phyloP scores from a whole-genome alignment of 2,329 filamentous ascomycete genomes.

The Colletotrichum plurivorum region DNA sequence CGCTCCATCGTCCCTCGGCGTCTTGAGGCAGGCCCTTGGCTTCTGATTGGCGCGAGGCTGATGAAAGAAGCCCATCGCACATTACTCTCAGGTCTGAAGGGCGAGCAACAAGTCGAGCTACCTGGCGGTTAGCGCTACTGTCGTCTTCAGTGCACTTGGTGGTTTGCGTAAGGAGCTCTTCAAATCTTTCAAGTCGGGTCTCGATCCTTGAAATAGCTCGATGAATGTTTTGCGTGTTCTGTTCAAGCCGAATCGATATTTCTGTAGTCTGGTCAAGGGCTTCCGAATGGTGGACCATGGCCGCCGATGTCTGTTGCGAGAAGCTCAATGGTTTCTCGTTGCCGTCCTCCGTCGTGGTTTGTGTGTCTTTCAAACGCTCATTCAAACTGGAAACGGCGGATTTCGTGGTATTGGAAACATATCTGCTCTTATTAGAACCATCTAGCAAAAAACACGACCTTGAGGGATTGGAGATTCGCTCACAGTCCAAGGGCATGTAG shows the following conservation, averaged over 20 bases:
- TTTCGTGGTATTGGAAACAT: background rate
- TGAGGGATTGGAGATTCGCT: background rate
- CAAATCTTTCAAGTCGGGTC: background rate
- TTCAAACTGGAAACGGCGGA: background rate
- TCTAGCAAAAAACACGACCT: background rate
- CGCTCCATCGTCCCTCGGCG: background rate
- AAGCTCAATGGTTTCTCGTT: background rate
- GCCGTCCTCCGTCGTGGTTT: rapidly evolving
- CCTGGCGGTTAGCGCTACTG: background rate
- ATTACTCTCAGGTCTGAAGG: background rate
- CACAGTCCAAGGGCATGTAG: constrained; percentile 2
- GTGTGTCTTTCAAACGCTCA: background rate
- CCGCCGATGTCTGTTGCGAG: background rate
- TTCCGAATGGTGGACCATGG: background rate
- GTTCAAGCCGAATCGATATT: background rate
- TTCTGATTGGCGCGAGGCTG: too few relatives aligned
- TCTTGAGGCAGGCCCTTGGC: too few relatives aligned
- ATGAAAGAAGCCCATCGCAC: background rate
- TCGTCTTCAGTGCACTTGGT: background rate
- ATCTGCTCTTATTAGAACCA: background rate
- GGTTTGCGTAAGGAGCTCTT: background rate
- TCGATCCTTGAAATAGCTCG: too few relatives aligned
- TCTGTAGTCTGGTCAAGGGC: background rate
- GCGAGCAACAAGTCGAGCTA: background rate
- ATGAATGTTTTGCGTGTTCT: background rate